Conservation (phyloP, 2,329 filamentous ascomycete species). For the Beauveria sp. region DNA sequence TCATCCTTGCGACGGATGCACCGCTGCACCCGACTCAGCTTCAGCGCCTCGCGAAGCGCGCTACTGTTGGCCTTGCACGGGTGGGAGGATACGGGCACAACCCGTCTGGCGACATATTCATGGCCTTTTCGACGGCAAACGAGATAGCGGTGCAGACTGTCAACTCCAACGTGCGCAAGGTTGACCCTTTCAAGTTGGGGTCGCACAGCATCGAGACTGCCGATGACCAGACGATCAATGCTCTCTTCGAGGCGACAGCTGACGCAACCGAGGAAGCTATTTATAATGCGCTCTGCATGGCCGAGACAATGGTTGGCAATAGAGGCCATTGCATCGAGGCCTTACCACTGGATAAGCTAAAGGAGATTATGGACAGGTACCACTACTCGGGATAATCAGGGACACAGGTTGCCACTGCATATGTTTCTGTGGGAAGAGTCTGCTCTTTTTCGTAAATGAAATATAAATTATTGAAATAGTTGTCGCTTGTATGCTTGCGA, state of each 20-base stretch:
- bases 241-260: constrained; percentile 49
- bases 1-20: constrained; percentile 53
- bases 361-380: constrained; percentile 34
- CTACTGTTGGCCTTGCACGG: constrained; percentile 49
- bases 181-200: constrained; percentile 34
- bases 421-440: neutral
- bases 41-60: constrained; percentile 48
- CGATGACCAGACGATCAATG: constrained; percentile 50
- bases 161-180: constrained; percentile 21
- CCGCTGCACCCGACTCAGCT: constrained; percentile 51
- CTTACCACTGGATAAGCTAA: constrained; percentile 36
- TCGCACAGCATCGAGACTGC: constrained; percentile 35
- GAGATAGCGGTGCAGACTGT: constrained; percentile 33
- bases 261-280: constrained; percentile 56
- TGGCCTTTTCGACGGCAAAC: constrained; percentile 55
- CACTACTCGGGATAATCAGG: neutral
- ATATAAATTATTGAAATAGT: too few relatives aligned
- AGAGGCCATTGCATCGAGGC: constrained; percentile 37
- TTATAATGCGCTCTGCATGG: constrained; percentile 51
- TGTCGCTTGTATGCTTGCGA: too few relatives aligned
- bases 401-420: neutral
- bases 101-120: constrained; percentile 54
- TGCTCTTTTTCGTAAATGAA: neutral
- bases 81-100: constrained; percentile 54
- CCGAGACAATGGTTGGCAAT: constrained; percentile 46